Evolutionary conservation across 2,329 filamentous ascomycete species (phyloP), one percentile per base, ranked within the genome.

Genomic region (Neodidymelliopsis sp.): DNA sequence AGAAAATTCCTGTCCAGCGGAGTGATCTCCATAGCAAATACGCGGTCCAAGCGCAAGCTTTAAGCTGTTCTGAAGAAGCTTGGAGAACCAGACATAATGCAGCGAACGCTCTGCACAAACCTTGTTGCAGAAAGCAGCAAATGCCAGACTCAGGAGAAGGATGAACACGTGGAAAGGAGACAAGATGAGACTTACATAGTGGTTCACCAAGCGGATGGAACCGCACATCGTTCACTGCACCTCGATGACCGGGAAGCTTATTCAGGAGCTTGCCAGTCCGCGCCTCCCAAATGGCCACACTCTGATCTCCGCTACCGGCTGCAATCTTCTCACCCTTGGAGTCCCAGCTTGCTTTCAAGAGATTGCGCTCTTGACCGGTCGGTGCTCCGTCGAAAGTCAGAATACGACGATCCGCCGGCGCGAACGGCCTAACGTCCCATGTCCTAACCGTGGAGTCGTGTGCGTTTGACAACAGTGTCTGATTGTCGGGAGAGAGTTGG

Each of bases 401-500:
- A 51, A 97, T 84, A 52, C 90, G 86, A 57, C 94, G 82, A 70
- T 97, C 89, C 0, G 88, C 85, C 0, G 94, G 91, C 6, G 94
- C 93, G 75, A 97, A 99, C 0, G 94, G 93, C 60, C 93, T 83
- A 41, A 99, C 89, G 70, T 99, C 93, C 94, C 94, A 99, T 13
- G 92, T 97, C 64, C 90, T 84, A 27, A 92, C 94, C 0, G 93
- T 96, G 15, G 89, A 91, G 73, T 99, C 94, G 80, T 97, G 94
- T 6, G 91, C 88, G 66, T 96, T 94, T 2, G 93, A 97, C 4
- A 97, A 79, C 3, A 99, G 81, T 0, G 88, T 89, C 72, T 97
- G 92, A 28, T 90, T 89, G 71, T 99, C 93, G 0, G 94, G 93
- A 2, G 93, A 97, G n/a, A 97, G 84, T 43, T 89, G 82, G 35